Conservation (phyloP, 2,329 filamentous ascomycete species). For the Fusarium coffeatum region DNA sequence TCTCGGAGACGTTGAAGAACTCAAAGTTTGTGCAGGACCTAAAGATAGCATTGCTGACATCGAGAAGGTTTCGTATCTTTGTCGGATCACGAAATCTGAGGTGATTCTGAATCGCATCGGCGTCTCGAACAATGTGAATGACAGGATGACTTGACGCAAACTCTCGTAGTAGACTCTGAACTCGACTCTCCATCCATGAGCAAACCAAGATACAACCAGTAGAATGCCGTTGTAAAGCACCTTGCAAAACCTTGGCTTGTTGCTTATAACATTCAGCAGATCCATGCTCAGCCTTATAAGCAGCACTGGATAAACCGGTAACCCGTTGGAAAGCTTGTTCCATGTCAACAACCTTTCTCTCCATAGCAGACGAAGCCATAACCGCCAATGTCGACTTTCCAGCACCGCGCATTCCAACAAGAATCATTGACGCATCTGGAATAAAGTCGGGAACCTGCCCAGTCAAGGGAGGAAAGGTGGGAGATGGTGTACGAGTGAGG, state of each 20-base stretch:
- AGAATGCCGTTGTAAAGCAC: slow-evolving; percentile 68
- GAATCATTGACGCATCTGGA: slow-evolving; percentile 75
- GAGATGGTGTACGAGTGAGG: slow-evolving; percentile 44
- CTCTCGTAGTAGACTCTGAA: slow-evolving; percentile 69
- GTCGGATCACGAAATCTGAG: slow-evolving; percentile 66
- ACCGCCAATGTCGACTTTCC: slow-evolving; percentile 82
- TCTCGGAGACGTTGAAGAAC: slow-evolving; percentile 79
- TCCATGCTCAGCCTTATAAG: slow-evolving; percentile 73
- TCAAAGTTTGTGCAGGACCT: slow-evolving; percentile 77
- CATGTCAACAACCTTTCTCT: slow-evolving; percentile 74
- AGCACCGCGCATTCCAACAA: slow-evolving; percentile 78
- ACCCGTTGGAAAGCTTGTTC: slow-evolving; percentile 75
- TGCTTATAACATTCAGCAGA: slow-evolving; percentile 70
- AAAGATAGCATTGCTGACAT: slow-evolving; percentile 68
- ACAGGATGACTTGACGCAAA: slow-evolving; percentile 75
- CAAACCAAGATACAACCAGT: slow-evolving; percentile 76
- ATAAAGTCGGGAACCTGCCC: slow-evolving; percentile 58
- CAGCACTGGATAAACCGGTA: slow-evolving; percentile 70
- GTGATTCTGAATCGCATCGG: slow-evolving; percentile 72
- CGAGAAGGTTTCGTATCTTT: slow-evolving; percentile 69
- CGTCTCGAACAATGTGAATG: slow-evolving; percentile 75
- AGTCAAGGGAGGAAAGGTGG: slow-evolving; percentile 41
- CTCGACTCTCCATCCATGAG: slow-evolving; percentile 74
- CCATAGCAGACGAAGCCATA: slow-evolving; percentile 78
- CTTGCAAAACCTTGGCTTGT: slow-evolving; percentile 71